These are phyloP conservation scores for Setaria italica DNA, from an alignment of 202 grass and related monocot species.

Conservation along the genomic window DNA sequence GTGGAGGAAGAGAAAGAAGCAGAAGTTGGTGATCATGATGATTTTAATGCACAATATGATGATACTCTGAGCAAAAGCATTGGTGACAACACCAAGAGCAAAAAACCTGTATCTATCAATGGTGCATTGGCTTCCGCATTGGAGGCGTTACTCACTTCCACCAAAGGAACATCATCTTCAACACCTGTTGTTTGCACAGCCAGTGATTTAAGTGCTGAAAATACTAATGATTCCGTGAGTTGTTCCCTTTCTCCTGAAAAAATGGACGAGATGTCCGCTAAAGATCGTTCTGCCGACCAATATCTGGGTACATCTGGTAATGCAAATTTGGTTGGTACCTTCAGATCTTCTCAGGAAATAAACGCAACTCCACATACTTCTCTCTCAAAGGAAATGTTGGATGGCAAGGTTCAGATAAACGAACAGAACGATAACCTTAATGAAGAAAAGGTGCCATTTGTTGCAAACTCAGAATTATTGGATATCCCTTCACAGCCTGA, in stretches of 20 bases:
- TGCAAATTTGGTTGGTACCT: conserved; percentile 27
- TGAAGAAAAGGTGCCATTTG: conserved; percentile 32
- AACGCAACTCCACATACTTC: conserved; percentile 33
- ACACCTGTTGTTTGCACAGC: conserved; percentile 40
- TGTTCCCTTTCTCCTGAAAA: conserved; percentile 40
- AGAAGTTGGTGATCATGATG: conserved; percentile 49
- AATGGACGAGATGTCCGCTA: conserved; percentile 35
- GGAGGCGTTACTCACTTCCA: conserved; percentile 67
- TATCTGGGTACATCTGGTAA: conserved; percentile 15
- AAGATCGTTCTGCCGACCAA: conserved; percentile 27
- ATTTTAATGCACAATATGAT: conserved; percentile 38
- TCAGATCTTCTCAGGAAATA: conserved; percentile 39
- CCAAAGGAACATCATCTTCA: conserved; percentile 36
- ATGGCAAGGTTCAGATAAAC: conserved; percentile 40
- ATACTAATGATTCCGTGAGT: conserved; percentile 22
- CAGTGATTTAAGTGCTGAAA: conserved; percentile 39
- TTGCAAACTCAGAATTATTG: conserved; percentile 20
- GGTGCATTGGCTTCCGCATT: conserved; percentile 80
- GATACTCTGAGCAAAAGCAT: conserved; percentile 39
- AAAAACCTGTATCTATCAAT: conserved; percentile 62
- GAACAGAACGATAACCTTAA: conserved; percentile 11
- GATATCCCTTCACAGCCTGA: conserved; percentile 27
- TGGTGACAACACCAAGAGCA: conserved; percentile 35
- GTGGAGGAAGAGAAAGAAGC: conserved; percentile 42
- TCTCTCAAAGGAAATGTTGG: conserved; percentile 42